Evolutionary conservation across 2,329 filamentous ascomycete species (phyloP).

Genomic region (Colletotrichum siamense): DNA sequence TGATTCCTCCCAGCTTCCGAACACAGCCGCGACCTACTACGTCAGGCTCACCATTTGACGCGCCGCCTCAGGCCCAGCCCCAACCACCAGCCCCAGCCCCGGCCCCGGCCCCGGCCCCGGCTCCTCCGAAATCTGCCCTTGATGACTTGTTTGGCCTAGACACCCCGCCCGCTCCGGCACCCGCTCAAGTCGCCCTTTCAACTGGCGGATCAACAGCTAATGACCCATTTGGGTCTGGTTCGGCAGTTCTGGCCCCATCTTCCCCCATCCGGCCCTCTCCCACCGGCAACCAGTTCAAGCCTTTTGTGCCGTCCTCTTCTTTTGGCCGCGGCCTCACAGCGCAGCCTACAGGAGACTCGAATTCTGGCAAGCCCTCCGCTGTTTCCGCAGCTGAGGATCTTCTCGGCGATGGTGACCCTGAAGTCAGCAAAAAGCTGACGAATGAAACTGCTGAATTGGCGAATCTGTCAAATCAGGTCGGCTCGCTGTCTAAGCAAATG

Average conservation of each 20-base stretch:
- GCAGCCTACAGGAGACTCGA: constrained; percentile 74
- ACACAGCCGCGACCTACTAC: constrained; percentile 58
- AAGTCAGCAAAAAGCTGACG: constrained; percentile 86
- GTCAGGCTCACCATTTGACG: constrained; percentile 59
- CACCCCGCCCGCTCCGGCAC: constrained; percentile 49
- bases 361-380: constrained; percentile 45
- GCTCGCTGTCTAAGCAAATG: constrained; percentile 90
- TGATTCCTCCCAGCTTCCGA: constrained; percentile 88
- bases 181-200: constrained; percentile 65
- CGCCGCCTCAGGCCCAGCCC: constrained; percentile 35
- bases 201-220: constrained; percentile 75
- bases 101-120: constrained; percentile 39
- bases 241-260: constrained; percentile 51
- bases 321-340: constrained; percentile 85
- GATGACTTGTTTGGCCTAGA: constrained; percentile 96
- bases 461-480: constrained; percentile 95
- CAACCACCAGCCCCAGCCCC: constrained; percentile 35
- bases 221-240: constrained; percentile 67
- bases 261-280: constrained; percentile 59
- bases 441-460: constrained; percentile 91
- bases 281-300: constrained; percentile 72
- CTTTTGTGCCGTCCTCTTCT: constrained; percentile 89
- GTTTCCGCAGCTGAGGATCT: constrained; percentile 74
- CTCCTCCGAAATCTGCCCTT: constrained; percentile 77
- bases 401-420: constrained; percentile 87